A percentile compares a stretch with the other conserved stretches of the same genome.
Evolutionary conservation across 2,329 filamentous ascomycete species (phyloP).

Genomic region (Parascedosporium putredinis): DNA sequence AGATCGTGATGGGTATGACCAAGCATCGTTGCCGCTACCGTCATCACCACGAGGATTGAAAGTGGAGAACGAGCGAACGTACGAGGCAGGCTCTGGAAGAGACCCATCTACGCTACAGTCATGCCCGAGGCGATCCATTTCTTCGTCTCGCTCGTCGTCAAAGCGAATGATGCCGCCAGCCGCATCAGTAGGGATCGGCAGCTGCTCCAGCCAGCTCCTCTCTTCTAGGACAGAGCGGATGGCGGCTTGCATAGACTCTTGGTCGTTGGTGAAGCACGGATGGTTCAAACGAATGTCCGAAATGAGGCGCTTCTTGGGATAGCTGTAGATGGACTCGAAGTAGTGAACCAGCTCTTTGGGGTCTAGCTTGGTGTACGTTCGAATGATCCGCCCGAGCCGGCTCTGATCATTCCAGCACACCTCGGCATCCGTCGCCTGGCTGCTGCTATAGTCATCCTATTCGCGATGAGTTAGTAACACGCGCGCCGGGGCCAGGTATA

Average conservation of each 20-base stretch:
- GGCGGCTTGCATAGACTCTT: conserved; percentile 32
- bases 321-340: conserved; percentile 34
- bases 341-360: conserved; percentile 39
- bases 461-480: too few species aligned
- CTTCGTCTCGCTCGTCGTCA: conserved; percentile 25
- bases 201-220: conserved; percentile 22
- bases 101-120: conserved; percentile 28
- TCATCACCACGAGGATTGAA: conserved; percentile 31
- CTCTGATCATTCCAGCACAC: conserved; percentile 24
- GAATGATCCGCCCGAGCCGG: conserved; percentile 27
- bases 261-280: conserved; percentile 32
- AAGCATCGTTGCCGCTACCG: conserved; percentile 15
- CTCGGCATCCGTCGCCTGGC: not conserved
- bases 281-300: conserved; percentile 28
- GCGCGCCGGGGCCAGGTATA: too few species aligned
- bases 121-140: conserved; percentile 17
- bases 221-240: conserved; percentile 28
- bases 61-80: conserved; percentile 20
- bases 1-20: conserved; percentile 2
- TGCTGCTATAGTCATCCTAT: not conserved
- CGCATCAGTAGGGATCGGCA: conserved; percentile 22
- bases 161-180: conserved; percentile 31
- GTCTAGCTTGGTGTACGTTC: conserved; percentile 38
- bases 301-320: conserved; percentile 34
- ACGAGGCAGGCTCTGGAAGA: conserved; percentile 20